Base-by-base conservation (phyloP, 139 green algal species). In the Nannochloris sp. region DNA sequence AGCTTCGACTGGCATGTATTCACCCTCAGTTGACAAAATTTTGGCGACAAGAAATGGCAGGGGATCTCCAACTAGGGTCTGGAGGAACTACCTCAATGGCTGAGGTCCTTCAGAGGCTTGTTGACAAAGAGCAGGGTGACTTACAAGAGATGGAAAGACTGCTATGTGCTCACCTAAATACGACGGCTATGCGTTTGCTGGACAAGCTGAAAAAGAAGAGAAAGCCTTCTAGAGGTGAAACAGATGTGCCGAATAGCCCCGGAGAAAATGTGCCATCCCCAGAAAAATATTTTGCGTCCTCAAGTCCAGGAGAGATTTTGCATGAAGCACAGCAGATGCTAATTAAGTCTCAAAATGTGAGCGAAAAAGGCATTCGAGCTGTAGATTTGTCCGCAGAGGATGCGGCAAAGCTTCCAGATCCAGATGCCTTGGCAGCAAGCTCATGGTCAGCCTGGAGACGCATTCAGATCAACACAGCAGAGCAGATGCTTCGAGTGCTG, bases 11-110 rank as follows among this genome's bases (percentile, higher is more conserved):
- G 36, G 80, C 78, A 1, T 92, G 85, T 64, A 57, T 88, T 16
- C 86, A 93, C 71, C 78, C 82, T 10, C 80, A 92, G 74, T 75
- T 93, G 23, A 93, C 86, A 0, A 31, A 34, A 27, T 76, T 78
- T 56, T 85, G 78, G 75, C 37, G 40, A 12, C 49, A 54, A 11
- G 19, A 34, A 16, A 69, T 80, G 46, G 27, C 21, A 10, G 49
- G 25, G 15, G 62, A 84, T 43, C 60, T 80, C 50, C 73, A 87
- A 62, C 66, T 81, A 27, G 23, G 19, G 18, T 37, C 50, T 37
- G 50, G 50, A 37, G 50, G 50, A 34, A 58, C 21, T 5, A 29
- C 23, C 14, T 36, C 19, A n/a, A 58, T 58, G 50, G 50, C 23
- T n/a, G 50, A 58, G 19, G 23, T 58, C 7, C 25, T 58, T n/a